Conservation (phyloP, 228 moss, liverwort and hornwort species). For the Sphagnum magellanicum region DNA sequence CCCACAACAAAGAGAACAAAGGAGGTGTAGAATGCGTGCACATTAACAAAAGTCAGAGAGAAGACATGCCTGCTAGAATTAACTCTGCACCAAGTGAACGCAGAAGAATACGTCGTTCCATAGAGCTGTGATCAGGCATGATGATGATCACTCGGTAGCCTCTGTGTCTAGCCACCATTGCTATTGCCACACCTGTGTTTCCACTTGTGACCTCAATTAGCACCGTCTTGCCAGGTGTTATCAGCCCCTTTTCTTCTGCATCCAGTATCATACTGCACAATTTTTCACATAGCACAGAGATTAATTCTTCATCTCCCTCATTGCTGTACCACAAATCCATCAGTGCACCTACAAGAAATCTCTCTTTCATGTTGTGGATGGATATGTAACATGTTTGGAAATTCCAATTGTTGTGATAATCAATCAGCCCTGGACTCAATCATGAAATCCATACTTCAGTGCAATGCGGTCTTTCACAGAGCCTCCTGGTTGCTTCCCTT, state of each 20-base stretch:
- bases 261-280: constrained; percentile 63
- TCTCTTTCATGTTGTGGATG: too few species aligned
- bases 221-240: constrained; percentile 64
- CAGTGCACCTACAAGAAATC: too few species aligned
- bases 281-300: too few species aligned
- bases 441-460: constrained; percentile 28
- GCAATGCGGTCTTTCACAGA: constrained; percentile 94
- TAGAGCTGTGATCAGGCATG: constrained; percentile 57
- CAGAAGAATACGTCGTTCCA: constrained; percentile 74
- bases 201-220: constrained; percentile 79
- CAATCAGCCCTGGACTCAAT: too few species aligned
- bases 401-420: too few species aligned
- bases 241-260: constrained; percentile 74
- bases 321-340: too few species aligned
- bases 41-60: too few species aligned
- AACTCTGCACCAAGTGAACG: constrained; percentile 66
- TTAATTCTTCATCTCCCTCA: too few species aligned
- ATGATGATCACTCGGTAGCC: constrained; percentile 71
- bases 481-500: constrained; percentile 71
- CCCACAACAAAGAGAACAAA: too few species aligned
- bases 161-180: constrained; percentile 43
- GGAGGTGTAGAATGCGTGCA: too few species aligned
- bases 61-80: constrained; percentile 42
- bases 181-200: constrained; percentile 73
- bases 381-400: too few species aligned